These are phyloP conservation scores for Phialophora expanda DNA, from an alignment of 2,329 filamentous ascomycete genomes.

Conservation along the genomic window DNA sequence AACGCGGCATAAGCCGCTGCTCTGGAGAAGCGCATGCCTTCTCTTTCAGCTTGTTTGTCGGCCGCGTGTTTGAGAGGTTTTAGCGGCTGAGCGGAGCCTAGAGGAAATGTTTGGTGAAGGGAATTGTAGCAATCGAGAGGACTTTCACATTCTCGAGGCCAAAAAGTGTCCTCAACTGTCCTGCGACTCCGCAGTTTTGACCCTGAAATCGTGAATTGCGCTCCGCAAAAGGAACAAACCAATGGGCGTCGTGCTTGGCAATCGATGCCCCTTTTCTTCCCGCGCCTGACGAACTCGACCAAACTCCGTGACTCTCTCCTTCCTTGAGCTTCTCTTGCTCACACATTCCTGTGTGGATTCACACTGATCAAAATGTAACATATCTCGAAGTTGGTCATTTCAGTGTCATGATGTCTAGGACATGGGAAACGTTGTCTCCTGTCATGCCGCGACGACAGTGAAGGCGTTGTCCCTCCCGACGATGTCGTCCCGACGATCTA, in stretches of 20 bases:
- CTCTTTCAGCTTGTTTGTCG: not conserved
- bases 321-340: not conserved
- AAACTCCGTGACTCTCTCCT: not conserved
- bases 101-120: not conserved
- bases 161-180: slow-evolving; percentile 18
- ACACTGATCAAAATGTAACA: not conserved
- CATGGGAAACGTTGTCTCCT: not conserved
- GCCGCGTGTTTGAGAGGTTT: not conserved
- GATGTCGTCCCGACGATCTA: not conserved
- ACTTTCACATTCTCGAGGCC: slow-evolving; percentile 3
- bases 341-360: not conserved
- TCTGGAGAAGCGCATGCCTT: slow-evolving; percentile 50
- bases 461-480: not conserved
- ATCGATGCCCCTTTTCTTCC: slow-evolving; percentile 2
- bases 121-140: not conserved
- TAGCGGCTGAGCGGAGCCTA: not conserved
- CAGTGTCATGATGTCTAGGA: not conserved
- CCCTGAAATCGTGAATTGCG: slow-evolving; percentile 3
- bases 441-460: not conserved
- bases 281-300: not conserved
- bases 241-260: slow-evolving; percentile 17
- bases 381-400: not conserved
- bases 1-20: slow-evolving; percentile 55
- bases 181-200: slow-evolving; percentile 19
- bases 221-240: not conserved